Evolutionary conservation across 768 basidiomycete genomes (phyloP), one percentile per base, ranked within the genome.

Genomic region (Suillus paluster): DNA sequence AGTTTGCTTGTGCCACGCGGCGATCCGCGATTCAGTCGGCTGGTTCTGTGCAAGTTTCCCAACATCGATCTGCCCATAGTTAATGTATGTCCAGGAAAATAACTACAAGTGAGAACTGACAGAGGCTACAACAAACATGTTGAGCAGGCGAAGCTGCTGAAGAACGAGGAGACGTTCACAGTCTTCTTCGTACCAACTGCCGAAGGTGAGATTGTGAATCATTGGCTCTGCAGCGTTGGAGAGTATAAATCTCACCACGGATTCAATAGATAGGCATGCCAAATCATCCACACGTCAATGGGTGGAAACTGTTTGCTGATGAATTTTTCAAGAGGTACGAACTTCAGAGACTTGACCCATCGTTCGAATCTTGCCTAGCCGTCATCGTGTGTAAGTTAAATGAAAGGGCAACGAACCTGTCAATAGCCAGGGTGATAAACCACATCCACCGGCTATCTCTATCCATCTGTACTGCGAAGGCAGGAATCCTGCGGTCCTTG

Each of bases 211-310:
- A 33, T 33, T 33, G 36, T 66, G 1, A 70, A 61, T 39, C 10
- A 15, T 15, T 15, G 8, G 17, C 41, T 56, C 42, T 6, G 34
- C 33, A 25, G 53, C 21, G 15, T 6, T 11, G 8, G 19, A 54
- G 7, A 39, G 7, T 3, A 27, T 14, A 1, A 9, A 19, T 34
- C 68, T 66, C 67, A 79, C 79, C 71, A 68, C 12, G 79, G 79
- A 50, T 67, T 77, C 23, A 80, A 75, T 53, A 77, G 21, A 66
- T 81, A 80, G 1, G 78, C 79, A 21, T 80, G 79, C 75, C 80
- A 78, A 21, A 80, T 75, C 78, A 80, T 78, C 70, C 75, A 74
- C 25, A 80, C 79, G 44, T 80, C 80, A 34, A 77, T 33, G 14
- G 79, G 79, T 0, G 79, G 79, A 17, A 76, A 48, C 12, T 75